These are phyloP conservation scores for Zanthoxylum bungeanum DNA, from an alignment of 345 rosid species.

Conservation along the genomic window DNA sequence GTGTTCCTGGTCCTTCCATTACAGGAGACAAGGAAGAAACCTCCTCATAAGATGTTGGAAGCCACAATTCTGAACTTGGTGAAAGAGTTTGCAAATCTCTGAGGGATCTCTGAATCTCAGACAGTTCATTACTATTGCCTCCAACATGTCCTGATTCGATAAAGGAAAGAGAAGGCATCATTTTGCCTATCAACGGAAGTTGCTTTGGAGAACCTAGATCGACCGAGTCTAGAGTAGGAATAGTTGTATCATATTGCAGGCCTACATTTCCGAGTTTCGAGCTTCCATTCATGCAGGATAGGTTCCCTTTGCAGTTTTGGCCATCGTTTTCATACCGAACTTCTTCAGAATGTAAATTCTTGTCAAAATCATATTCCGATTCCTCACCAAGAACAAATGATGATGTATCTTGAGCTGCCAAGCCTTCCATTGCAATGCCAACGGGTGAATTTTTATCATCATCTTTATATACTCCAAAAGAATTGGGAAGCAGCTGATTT, in stretches of 20 bases:
- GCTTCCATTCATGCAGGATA: constrained; percentile 17
- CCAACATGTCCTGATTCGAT: constrained; percentile 8
- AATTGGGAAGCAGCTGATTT: constrained; percentile 16
- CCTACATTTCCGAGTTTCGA: constrained; percentile 20
- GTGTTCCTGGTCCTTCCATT: constrained; percentile 20
- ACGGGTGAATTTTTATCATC: constrained; percentile 17
- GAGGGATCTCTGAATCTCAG: constrained; percentile 26
- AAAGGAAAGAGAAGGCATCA: constrained; percentile 19
- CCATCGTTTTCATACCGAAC: constrained; percentile 13
- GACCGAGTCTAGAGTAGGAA: constrained; percentile 5
- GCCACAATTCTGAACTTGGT: constrained; percentile 25
- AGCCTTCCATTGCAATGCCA: constrained; percentile 19
- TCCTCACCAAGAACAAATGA: constrained; percentile 26
- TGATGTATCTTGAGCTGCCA: constrained; percentile 25
- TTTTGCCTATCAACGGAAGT: constrained; percentile 18
- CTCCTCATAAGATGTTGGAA: constrained; percentile 23
- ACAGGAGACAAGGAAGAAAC: constrained; percentile 25
- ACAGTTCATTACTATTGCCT: constrained; percentile 15
- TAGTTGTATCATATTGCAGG: constrained; percentile 19
- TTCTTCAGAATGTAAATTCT: constrained; percentile 23
- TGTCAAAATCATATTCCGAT: constrained; percentile 15
- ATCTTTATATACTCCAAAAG: constrained; percentile 19
- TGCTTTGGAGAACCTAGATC: constrained; percentile 24
- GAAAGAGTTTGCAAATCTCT: constrained; percentile 29
- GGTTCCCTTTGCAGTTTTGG: constrained; percentile 15